A percentile compares a stretch with the other conserved stretches of the same genome.
Evolutionary conservation across 441 rosid genomes (phyloP).

Genomic region (Viola pubescens): DNA sequence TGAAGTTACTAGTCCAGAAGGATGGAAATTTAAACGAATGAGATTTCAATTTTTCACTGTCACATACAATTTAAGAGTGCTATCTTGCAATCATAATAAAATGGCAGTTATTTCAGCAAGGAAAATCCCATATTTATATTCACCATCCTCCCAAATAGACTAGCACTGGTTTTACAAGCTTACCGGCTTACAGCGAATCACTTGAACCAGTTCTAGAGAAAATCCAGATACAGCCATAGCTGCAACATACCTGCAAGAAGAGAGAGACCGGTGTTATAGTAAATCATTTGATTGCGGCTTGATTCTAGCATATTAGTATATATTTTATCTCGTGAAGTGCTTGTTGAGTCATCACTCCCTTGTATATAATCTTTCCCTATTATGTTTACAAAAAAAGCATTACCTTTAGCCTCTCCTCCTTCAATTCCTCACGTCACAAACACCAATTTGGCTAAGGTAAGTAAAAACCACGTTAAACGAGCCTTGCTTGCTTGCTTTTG

Average conservation of each 20-base stretch:
- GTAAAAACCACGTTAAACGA: conserved; percentile 6
- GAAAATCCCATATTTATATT: no score
- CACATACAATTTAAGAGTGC: no score
- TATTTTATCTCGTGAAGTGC: conserved; percentile 30
- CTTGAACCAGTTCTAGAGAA: background rate
- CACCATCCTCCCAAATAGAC: background rate
- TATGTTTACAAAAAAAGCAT: conserved; percentile 18
- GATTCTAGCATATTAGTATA: background rate
- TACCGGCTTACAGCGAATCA: no score
- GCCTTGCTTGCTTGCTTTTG: conserved; percentile 5
- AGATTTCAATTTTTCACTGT: no score
- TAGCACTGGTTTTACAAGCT: no score
- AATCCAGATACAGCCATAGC: background rate
- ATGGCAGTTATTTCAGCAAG: no score
- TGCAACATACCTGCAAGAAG: background rate
- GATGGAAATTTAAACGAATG: no score
- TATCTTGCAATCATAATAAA: no score
- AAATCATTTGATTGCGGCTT: conserved; percentile 1
- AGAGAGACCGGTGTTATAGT: background rate
- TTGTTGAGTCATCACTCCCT: conserved; percentile 46
- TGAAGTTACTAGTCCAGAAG: no score
- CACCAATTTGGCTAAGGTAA: conserved; percentile 21
- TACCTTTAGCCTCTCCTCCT: conserved; percentile 27
- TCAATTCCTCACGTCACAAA: conserved; percentile 28
- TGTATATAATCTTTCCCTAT: conserved; percentile 24